Base-by-base conservation (phyloP, 192 early-diverging fungal genomes). In the Entomortierella parvispora region DNA sequence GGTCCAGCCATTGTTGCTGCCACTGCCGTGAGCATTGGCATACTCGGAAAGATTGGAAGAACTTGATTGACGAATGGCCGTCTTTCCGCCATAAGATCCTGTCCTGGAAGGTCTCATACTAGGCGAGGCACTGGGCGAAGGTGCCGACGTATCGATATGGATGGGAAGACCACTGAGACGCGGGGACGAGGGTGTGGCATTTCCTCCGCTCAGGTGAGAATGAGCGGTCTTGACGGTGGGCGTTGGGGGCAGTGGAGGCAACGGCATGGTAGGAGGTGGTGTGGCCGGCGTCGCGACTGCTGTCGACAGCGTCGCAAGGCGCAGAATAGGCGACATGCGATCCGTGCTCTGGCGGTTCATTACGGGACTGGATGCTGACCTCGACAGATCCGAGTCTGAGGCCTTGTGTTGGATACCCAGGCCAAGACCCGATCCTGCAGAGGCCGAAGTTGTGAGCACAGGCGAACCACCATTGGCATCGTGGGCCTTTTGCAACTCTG, bases 401-500 rank as follows among this genome's bases (percentile, higher is more conserved):
- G 4, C 20, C 65, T 63, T 67, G 59, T 56, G 65, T 0, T 68
- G 64, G 22, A 76, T 76, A 4, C 71, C 63, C 4, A 66, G 20
- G 11, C 65, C 72, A 11, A 76, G 20, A 29, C 51, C 51, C 3
- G 46, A 32, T 32, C 29, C 40, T 37, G 20, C 20, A 6, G 64
- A 61, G 12, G 58, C 37, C 0, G 60, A 46, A 5, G 74, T 40
- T n/a, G 29, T 50, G 12, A 37, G 46, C 60, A n/a, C 25, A n/a
- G 60, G 52, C 33, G 79, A 32, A 45, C 62, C 56, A 49, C 29
- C 51, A n/a, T 40, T 46, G 32, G 25, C 63, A 49, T 18, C 22
- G 22, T 33, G 15, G 34, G 7, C 17, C 34, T 62, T 32, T 42
- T 82, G 76, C 18, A 82, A 51, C 42, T 82, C 81, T 11, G 67